A percentile compares a stretch with the other conserved stretches of the same genome.
These are phyloP conservation scores for Amesomyces nigricolor DNA, from an alignment of 2,329 filamentous ascomycete genomes.

Conservation along the genomic window DNA sequence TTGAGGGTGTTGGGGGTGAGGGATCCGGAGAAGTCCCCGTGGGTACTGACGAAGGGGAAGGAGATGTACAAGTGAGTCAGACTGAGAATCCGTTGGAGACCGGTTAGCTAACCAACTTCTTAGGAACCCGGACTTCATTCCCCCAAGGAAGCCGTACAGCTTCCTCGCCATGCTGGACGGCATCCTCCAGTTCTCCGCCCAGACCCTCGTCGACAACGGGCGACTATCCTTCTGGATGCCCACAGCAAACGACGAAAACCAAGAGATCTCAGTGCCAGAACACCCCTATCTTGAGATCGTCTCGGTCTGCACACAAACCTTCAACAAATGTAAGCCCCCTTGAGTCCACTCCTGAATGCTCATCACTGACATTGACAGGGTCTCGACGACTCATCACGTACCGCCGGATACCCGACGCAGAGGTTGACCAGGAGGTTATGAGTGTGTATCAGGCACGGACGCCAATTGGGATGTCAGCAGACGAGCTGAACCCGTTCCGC, in stretches of 20 bases:
- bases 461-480: slow-evolving; percentile 44
- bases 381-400: slow-evolving; percentile 86
- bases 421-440: slow-evolving; percentile 44
- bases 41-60: slow-evolving; percentile 63
- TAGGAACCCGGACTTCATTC: slow-evolving; percentile 63
- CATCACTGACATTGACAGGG: slow-evolving; percentile 48
- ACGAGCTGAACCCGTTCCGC: slow-evolving; percentile 57
- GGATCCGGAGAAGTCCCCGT: slow-evolving; percentile 55
- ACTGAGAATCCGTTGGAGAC: too few relatives aligned
- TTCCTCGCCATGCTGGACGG: slow-evolving; percentile 88
- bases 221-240: slow-evolving; percentile 96
- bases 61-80: slow-evolving; percentile 59
- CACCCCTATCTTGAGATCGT: slow-evolving; percentile 72
- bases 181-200: slow-evolving; percentile 74
- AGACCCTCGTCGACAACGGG: slow-evolving; percentile 70
- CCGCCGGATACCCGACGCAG: slow-evolving; percentile 57
- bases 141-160: slow-evolving; percentile 87
- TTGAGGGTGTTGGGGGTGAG: slow-evolving; percentile 77
- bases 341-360: background rate
- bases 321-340: slow-evolving; percentile 67
- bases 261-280: slow-evolving; percentile 68
- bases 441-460: slow-evolving; percentile 29
- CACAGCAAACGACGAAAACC: slow-evolving; percentile 72
- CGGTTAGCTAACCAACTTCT: background rate
- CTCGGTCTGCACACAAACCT: slow-evolving; percentile 74